Conservation (phyloP, 176 grass and related monocot species). For the Carex kokanica region DNA sequence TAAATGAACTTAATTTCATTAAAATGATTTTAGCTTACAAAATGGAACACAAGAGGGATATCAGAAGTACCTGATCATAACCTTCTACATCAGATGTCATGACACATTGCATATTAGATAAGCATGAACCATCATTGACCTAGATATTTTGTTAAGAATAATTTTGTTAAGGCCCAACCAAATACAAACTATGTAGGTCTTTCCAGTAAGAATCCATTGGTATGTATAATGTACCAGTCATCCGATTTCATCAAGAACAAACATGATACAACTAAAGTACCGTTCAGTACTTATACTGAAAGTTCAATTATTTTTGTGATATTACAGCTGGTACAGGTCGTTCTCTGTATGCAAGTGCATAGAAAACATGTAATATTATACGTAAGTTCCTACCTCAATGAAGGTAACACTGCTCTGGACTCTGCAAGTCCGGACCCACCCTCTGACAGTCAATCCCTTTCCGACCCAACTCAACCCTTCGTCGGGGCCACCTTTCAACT, state of each 20-base stretch:
- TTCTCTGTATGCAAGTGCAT: neutral
- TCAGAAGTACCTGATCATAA: constrained; percentile 65
- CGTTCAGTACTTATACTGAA: neutral
- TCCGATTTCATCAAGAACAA: neutral
- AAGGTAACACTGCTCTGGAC: constrained; percentile 93
- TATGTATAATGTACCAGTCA: neutral
- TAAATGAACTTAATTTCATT: neutral
- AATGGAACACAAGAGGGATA: neutral
- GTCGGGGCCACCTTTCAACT: constrained; percentile 67
- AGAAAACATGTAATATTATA: neutral
- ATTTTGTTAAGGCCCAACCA: neutral
- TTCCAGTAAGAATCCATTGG: neutral
- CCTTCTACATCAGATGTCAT: constrained; percentile 82
- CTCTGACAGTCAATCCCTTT: constrained; percentile 60
- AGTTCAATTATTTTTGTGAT: too few species aligned
- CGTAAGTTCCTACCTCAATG: constrained; percentile 59
- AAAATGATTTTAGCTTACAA: constrained; percentile 2
- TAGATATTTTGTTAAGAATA: constrained; percentile 29
- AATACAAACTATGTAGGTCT: neutral
- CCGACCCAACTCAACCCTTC: constrained; percentile 64
- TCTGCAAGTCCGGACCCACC: constrained; percentile 92
- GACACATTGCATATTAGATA: constrained; percentile 98
- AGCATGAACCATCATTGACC: constrained; percentile 97
- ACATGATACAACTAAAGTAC: neutral
- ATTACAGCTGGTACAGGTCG: neutral